Evolutionary conservation across 805 yeast species (phyloP).

Genomic region (Zygoascus ofunaensis): DNA sequence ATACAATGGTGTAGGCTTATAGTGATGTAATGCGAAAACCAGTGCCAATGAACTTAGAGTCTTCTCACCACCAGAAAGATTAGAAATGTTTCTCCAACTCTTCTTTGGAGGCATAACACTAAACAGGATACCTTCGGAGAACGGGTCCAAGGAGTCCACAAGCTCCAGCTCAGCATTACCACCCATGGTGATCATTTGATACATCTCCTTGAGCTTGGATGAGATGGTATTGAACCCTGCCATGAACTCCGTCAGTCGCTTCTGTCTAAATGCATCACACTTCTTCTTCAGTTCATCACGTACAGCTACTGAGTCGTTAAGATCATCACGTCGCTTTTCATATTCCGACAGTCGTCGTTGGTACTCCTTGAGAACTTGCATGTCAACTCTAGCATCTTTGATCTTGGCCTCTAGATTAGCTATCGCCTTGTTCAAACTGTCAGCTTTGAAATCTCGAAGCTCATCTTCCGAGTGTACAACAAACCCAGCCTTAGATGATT

Average conservation of each 20-base stretch:
- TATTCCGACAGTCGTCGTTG: conserved; percentile 58
- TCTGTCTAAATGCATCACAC: conserved; percentile 62
- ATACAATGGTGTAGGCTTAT: conserved; percentile 93
- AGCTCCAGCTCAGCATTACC: conserved; percentile 97
- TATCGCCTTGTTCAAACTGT: conserved; percentile 42
- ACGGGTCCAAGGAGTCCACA: conserved; percentile 95
- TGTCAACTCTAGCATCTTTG: conserved; percentile 52
- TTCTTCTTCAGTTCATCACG: conserved; percentile 56
- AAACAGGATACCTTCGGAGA: conserved; percentile 90
- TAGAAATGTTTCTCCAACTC: conserved; percentile 92
- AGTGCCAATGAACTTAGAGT: conserved; percentile 89
- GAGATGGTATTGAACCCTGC: conserved; percentile 83
- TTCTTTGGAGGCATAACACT: conserved; percentile 99
- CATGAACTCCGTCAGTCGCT: conserved; percentile 83
- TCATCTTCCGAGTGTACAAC: conserved; percentile 44
- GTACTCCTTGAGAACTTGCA: conserved; percentile 70
- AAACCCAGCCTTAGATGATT: conserved; percentile 26
- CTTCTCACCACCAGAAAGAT: conserved; percentile 95
- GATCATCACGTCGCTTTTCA: conserved; percentile 49
- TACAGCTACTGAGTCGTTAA: conserved; percentile 55
- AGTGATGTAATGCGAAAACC: conserved; percentile 91
- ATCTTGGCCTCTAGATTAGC: conserved; percentile 47
- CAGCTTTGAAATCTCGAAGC: conserved; percentile 39
- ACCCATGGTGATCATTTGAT: conserved; percentile 97
- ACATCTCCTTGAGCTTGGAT: conserved; percentile 86